phyloP scores from a whole-genome alignment of 1,284 basidiomycete species.

The Leccinum subspadiceum region DNA sequence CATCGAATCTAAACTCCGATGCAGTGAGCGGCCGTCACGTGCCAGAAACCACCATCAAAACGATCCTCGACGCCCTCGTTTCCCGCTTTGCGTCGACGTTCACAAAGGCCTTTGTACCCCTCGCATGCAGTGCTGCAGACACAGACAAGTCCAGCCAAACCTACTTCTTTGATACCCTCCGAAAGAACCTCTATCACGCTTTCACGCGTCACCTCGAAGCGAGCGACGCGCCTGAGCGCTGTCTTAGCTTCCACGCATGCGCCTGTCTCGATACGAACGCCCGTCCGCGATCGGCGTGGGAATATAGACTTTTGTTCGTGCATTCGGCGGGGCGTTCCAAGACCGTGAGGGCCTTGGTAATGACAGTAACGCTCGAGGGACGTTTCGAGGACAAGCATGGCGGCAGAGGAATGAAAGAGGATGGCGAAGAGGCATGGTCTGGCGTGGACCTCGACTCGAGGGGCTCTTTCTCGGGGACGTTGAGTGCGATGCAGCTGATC shows the following conservation, averaged over 20 bases:
- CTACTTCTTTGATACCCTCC: slow-evolving; percentile 8
- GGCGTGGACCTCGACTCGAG: not conserved
- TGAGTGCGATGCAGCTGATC: slow-evolving; percentile 9
- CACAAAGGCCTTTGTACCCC: not conserved
- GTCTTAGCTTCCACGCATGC: not conserved
- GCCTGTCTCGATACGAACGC: not conserved
- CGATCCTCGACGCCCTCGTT: slow-evolving; percentile 8
- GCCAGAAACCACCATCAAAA: slow-evolving; percentile 4
- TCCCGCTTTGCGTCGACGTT: slow-evolving; percentile 3
- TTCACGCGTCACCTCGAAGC: slow-evolving; percentile 8
- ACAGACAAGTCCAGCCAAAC: not conserved
- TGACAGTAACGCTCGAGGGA: slow-evolving; percentile 12
- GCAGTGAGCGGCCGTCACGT: not conserved
- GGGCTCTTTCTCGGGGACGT: slow-evolving; percentile 3
- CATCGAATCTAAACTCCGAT: not conserved
- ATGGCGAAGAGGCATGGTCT: slow-evolving; percentile 2
- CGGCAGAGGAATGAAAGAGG: not conserved
- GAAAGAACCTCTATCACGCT: slow-evolving; percentile 6
- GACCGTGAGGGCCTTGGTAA: slow-evolving; percentile 4
- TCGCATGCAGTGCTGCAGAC: not conserved
- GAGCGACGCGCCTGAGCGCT: slow-evolving; percentile 3
- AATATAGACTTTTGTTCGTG: slow-evolving; percentile 7
- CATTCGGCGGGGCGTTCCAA: not conserved
- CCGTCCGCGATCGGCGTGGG: slow-evolving; percentile 2
- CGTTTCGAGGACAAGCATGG: not conserved